Evolutionary conservation across 2,329 filamentous ascomycete species (phyloP), one percentile per base, ranked within the genome.

Genomic region (Cladosporium sp.): DNA sequence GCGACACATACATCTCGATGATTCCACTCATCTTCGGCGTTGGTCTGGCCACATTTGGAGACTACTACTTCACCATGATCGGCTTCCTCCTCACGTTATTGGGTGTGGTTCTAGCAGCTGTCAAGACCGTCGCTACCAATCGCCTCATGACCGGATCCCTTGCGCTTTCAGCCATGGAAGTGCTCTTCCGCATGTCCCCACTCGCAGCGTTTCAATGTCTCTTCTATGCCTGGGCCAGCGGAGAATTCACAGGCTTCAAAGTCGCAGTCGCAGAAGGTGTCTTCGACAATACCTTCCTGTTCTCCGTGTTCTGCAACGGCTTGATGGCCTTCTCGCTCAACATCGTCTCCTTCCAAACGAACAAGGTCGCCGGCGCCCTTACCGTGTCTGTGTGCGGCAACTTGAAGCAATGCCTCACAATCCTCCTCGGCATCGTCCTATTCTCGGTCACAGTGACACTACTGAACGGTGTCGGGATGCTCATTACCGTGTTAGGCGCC

Each of bases 81-180:
- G 83, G 83, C 15, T 66, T 70, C 58, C 44, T 63, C 2, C 59
- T 70, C 10, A 71, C 69, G 9, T 64, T 68, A 76, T 60, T 74
- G 76, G 69, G 69, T 7, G 68, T 68, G 19, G 17, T 70, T 17
- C 64, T 71, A 13, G 69, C 69, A 5, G 66, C 71, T 7, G 61
- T 72, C 70, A 86, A 86, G 77, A 85, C 83, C 1, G 80, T 86
- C 37, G 81, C 81, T 25, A 84, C 83, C 45, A 86, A 86, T 73
- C 78, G 81, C 65, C 78, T 86, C 64, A 84, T 85, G 80, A 86
- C 83, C 7, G 83, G 83, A 39, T 76, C 77, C 7, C 76, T 85
- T 25, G 76, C 78, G n/a, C 77, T 86, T 3, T 78, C 80, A 1
- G 78, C 83, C 2, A 75, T 84, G 61, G 83, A 86, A 65, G 77